Base-by-base conservation (phyloP, 306 rosid genomes). In the Cicer arietinum region DNA sequence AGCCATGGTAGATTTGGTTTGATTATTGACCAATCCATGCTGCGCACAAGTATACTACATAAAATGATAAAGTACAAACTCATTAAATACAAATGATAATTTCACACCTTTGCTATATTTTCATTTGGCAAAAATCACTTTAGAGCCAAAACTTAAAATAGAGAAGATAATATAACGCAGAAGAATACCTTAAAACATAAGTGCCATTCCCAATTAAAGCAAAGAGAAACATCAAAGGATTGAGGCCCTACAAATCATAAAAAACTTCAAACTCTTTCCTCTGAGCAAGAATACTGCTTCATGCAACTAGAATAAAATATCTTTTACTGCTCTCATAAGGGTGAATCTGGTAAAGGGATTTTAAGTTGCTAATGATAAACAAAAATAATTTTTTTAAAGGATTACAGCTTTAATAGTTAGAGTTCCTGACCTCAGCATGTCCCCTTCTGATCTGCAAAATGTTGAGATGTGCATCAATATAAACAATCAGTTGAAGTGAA, bases 1-100 rank as follows among this genome's bases (percentile, higher is more conserved):
- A 92, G 87, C 98, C 98, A 92, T 1, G 96, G 91, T n/a, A 92
- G 83, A 85, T 92, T 92, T 14, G 98, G 92, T 73, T 46, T 35
- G 81, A 93, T 57, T 76, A 10, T 84, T 47, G 86, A 82, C 98
- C 98, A 90, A 25, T 84, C 87, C 85, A 84, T 10, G 84, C 96
- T 86, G 84, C 67, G 79, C 80, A 86, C 88, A 41, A 93, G 89
- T 79, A 93, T 93, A 82, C 96, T 90, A 71, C 81, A 76, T 41
- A 83, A 42, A 74, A 74, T 56, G 65, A 39, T 14, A 58, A 46
- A 10, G 50, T 25, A 72, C 56, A 69, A 4, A 56, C 14, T 80
- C 51, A 11, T 54, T 46, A 13, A 66, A 71, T 69, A 58, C 18
- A 74, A 48, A 51, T 65, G 50, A 77, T 57, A 64, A 64, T 48